A percentile compares a stretch with the other conserved stretches of the same genome.
Conservation (phyloP, 2,329 filamentous ascomycete species). For the Calycina marina region DNA sequence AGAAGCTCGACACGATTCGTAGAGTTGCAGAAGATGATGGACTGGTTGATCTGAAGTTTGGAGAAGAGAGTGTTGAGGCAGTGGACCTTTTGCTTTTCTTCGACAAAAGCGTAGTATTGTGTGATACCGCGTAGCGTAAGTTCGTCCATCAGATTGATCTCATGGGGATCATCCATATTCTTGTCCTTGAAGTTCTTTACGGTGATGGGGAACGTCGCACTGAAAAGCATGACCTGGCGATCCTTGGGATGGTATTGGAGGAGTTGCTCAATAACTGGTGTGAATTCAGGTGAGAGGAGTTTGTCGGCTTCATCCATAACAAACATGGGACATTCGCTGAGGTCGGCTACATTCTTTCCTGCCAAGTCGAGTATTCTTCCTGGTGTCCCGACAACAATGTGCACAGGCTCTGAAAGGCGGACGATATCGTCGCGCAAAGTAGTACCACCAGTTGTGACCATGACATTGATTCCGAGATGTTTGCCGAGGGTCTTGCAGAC, state of each 20-base stretch:
- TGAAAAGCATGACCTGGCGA: constrained; percentile 98
- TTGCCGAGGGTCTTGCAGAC: constrained; percentile 98
- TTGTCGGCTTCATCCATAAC: constrained; percentile 99
- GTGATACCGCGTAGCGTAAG: constrained; percentile 95
- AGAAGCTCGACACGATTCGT: constrained; percentile 95
- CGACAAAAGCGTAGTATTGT: constrained; percentile 97
- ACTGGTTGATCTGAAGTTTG: constrained; percentile 98
- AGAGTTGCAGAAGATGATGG: constrained; percentile 99
- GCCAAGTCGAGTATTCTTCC: constrained; percentile 92
- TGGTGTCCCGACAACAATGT: constrained; percentile 94
- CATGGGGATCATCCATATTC: constrained; percentile 91
- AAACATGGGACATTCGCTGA: constrained; percentile 93
- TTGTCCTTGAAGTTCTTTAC: constrained; percentile 98
- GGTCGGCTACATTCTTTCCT: constrained; percentile 89
- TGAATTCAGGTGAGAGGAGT: constrained; percentile 91
- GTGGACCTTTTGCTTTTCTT: constrained; percentile 98
- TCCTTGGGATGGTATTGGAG: constrained; percentile 93
- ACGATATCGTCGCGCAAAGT: constrained; percentile 93
- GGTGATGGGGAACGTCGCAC: constrained; percentile 90
- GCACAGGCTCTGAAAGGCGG: constrained; percentile 82
- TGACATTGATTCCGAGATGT: constrained; percentile 92
- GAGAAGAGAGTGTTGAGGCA: constrained; percentile 98
- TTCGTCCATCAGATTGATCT: constrained; percentile 99
- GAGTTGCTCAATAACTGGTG: constrained; percentile 90
- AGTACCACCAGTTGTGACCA: constrained; percentile 97